Evolutionary conservation across 2,329 filamentous ascomycete genomes (phyloP), one percentile per base, ranked within the genome.

Genomic region (Monosporascus sp.): DNA sequence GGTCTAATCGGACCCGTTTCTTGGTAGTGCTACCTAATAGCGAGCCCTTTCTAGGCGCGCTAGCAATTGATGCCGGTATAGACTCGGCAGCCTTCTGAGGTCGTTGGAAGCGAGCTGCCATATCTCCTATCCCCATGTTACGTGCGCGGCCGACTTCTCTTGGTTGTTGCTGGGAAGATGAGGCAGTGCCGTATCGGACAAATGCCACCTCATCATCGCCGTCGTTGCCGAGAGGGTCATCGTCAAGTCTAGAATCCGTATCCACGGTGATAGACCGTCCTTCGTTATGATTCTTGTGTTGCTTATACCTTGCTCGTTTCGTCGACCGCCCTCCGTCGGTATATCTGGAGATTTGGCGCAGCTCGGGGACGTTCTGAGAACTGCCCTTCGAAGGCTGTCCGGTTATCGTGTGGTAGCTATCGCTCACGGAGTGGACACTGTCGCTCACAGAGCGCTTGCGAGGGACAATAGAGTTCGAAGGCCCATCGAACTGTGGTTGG

Each of bases 361-460:
- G 59, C 52, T 64, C 59, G 6, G 24, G 2, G 27, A 64, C 6
- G 5, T 20, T 37, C 27, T 53, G 54, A 25, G 51, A 27, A 41
- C 47, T 58, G 17, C 48, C 22, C 36, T 54, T 48, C 18, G 57
- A 61, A 46, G 47, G 51, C 22, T 56, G 57, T 41, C 53, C 57
- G 42, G 18, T 54, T 11, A 51, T 22, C 6, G 55, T 59, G 6
- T 52, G 51, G 39, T 60, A 58, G 38, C 61, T 61, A 38, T 62
- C 59, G 41, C 59, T 53, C n/a, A 54, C 14, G 14, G 58, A 55
- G 24, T 20, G 18, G 18, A 50, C 42, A 49, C 50, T 55, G 17
- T 51, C 62, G 49, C 42, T 46, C 24, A 51, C 48, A 20, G 62
- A 61, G 24, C 53, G 57, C 46, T 61, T 64, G 48, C 58, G 57